Base-by-base conservation (phyloP, 768 basidiomycete species). In the Leccinum disarticulatum region DNA sequence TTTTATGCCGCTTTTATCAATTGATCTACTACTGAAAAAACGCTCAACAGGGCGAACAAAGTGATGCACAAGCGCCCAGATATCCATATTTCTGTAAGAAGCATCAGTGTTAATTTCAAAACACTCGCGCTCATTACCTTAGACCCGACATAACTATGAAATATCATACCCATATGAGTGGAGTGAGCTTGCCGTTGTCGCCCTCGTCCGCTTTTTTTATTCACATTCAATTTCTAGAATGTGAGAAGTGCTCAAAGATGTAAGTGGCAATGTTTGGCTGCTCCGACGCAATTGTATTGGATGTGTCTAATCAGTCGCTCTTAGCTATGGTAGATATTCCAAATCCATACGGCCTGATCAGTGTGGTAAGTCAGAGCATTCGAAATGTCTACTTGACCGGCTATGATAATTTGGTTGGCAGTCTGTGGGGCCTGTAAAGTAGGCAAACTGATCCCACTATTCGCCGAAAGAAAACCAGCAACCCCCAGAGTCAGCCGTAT, bases 71-170 rank as follows among this genome's bases (percentile, higher is more conserved):
- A 77, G 59, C 78, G 83, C 54, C 82, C 85, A 2, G 84, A 91
- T 51, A 91, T 95, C 46, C 76, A 82, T 52, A 84, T 95, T 56
- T 86, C 90, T 30, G 87, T 90, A 62, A 62, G 76, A n/a, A 33
- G 14, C 58, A 56, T n/a, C 36, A 10, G 1, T 55, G 72, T 65
- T 7, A 11, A 25, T 28, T 25, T n/a, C 7, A 41, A 36, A 27
- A 53, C n/a, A 15, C 52, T 38, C 10, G 30, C 27, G 36, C 53
- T 61, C n/a, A 56, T 48, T 13, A 46, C 41, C 22, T 27, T 62
- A 90, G 90, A 87, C 85, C 11, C 81, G 76, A 61, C 90, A 93
- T 61, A 77, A 83, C 69, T 93, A 93, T 66, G 87, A 90, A 59
- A 91, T 92, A 61, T 79, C 78, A 22, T 86, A 89, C 74, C 83